Conservation (phyloP, 2,329 filamentous ascomycete species). For the Fusarium begoniae region DNA sequence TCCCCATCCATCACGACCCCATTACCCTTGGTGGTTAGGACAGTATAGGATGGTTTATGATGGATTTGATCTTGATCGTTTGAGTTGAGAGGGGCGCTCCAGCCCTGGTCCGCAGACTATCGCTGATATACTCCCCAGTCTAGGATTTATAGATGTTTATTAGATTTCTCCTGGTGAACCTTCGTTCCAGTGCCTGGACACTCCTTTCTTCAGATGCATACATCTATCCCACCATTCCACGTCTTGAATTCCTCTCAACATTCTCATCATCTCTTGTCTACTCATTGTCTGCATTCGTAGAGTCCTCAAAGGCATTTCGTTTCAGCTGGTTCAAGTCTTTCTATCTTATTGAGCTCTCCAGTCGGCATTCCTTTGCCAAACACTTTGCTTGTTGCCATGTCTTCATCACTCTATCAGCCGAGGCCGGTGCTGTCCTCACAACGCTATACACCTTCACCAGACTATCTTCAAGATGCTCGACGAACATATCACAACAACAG, state of each 20-base stretch:
- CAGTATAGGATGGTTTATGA: conserved; percentile 38
- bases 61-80: conserved; percentile 47
- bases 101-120: conserved; percentile 46
- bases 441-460: conserved; percentile 57
- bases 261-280: conserved; percentile 52
- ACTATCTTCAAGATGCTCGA: conserved; percentile 57
- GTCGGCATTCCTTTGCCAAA: conserved; percentile 47
- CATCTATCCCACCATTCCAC: conserved; percentile 56
- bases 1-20: conserved; percentile 31
- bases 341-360: conserved; percentile 42
- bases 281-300: conserved; percentile 46
- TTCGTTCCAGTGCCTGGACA: conserved; percentile 51
- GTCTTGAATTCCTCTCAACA: conserved; percentile 56
- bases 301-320: conserved; percentile 44
- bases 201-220: conserved; percentile 49
- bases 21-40: conserved; percentile 42
- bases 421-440: conserved; percentile 62
- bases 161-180: conserved; percentile 45
- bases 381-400: conserved; percentile 42
- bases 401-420: conserved; percentile 52
- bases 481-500: conserved; percentile 50
- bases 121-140: conserved; percentile 47
- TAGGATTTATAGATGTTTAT: conserved; percentile 51
- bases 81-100: conserved; percentile 43
- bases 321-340: conserved; percentile 42